These are phyloP conservation scores for Backusella liffmaniae DNA, from an alignment of 192 early-diverging fungal genomes.

Conservation along the genomic window DNA sequence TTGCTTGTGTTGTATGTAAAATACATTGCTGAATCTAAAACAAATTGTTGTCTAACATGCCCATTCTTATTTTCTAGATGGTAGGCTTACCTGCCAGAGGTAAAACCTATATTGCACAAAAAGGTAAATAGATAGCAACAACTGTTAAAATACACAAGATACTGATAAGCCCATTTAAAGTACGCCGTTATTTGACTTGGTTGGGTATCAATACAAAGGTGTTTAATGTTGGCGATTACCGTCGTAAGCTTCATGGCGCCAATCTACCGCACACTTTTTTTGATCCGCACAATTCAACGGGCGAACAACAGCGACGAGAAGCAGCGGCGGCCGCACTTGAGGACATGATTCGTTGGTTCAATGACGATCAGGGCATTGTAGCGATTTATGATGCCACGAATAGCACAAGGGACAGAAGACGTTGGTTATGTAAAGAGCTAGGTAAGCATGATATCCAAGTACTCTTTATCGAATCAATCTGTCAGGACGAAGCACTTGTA, in stretches of 20 bases:
- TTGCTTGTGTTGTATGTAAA: slow-evolving; percentile 36
- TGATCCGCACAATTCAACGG: slow-evolving; percentile 79
- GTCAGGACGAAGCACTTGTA: slow-evolving; percentile 86
- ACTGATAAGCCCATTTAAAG: slow-evolving; percentile 32
- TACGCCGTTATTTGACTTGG: slow-evolving; percentile 94
- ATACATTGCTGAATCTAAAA: not conserved
- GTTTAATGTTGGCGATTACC: slow-evolving; percentile 99
- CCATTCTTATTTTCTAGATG: slow-evolving; percentile 56
- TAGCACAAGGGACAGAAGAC: slow-evolving; percentile 80
- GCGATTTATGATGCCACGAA: slow-evolving; percentile 99
- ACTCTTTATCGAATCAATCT: slow-evolving; percentile 96
- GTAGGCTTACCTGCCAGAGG: slow-evolving; percentile 91
- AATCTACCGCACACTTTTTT: slow-evolving; percentile 84
- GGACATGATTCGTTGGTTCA: slow-evolving; percentile 94
- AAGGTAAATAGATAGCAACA: slow-evolving; percentile 53
- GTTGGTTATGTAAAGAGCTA: slow-evolving; percentile 71
- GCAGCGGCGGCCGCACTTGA: slow-evolving; percentile 82
- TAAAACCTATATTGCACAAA: slow-evolving; percentile 95
- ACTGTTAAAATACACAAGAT: not conserved
- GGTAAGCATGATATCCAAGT: slow-evolving; percentile 78
- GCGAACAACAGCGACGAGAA: slow-evolving; percentile 68
- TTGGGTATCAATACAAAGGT: slow-evolving; percentile 90
- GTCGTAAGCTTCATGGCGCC: slow-evolving; percentile 86
- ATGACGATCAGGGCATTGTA: slow-evolving; percentile 76
- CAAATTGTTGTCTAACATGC: not conserved